phyloP scores from a whole-genome alignment of 2,329 filamentous ascomycete genomes.

The Epichloe baconii region DNA sequence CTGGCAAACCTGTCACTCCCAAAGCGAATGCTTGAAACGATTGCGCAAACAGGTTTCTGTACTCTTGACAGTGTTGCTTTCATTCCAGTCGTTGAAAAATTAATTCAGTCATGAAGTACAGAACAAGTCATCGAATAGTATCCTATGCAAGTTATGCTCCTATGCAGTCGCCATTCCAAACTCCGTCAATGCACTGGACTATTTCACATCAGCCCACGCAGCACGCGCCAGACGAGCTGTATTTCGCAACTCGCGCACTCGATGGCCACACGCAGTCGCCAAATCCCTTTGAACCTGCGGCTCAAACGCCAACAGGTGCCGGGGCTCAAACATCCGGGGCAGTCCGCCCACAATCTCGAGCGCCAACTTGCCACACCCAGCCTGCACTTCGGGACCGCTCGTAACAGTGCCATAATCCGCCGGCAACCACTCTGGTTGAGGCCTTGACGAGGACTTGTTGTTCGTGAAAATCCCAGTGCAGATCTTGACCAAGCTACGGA shows the following conservation, averaged over 20 bases:
- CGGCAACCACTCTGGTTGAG: constrained; percentile 19
- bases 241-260: constrained; percentile 37
- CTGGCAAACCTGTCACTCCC: neutral
- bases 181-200: constrained; percentile 2
- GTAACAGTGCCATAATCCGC: constrained; percentile 10
- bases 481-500: constrained; percentile 35
- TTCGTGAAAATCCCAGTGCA: constrained; percentile 26
- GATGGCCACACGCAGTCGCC: constrained; percentile 38
- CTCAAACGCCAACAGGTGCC: constrained; percentile 30
- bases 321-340: constrained; percentile 34
- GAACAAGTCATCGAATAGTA: neutral
- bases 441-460: constrained; percentile 13
- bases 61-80: neutral
- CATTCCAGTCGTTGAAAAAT: too few relatives aligned
- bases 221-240: constrained; percentile 34
- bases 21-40: neutral
- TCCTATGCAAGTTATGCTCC: neutral
- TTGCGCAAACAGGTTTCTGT: neutral
- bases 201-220: constrained; percentile 32
- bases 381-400: constrained; percentile 12
- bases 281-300: constrained; percentile 33
- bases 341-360: constrained; percentile 35
- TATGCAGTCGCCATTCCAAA: neutral
- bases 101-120: neutral
- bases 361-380: constrained; percentile 31